Percentiles rank a stretch among this genome's conserved stretches.
Evolutionary conservation across 2,329 filamentous ascomycete species (phyloP).

Genomic region (Paecilomyces sp.): DNA sequence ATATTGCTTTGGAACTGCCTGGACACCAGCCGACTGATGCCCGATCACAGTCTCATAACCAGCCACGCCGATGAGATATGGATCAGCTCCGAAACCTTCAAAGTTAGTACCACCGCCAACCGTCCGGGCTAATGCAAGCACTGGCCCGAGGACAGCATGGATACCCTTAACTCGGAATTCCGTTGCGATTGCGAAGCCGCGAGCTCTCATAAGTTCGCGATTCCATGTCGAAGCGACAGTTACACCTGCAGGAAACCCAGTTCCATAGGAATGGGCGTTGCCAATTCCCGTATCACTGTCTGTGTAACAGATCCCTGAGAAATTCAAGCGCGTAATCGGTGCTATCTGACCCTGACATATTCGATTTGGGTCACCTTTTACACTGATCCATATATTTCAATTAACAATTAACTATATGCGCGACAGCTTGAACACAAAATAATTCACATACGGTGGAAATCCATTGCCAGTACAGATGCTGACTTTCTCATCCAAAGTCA

Average conservation of each 20-base stretch:
- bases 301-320: background rate
- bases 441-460: too few species aligned
- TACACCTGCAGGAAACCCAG: background rate
- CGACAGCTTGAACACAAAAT: too few species aligned
- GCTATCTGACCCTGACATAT: background rate
- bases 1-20: constrained; percentile 24
- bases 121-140: constrained; percentile 34
- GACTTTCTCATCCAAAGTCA: too few species aligned
- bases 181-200: constrained; percentile 23
- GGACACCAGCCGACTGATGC: constrained; percentile 38
- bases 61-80: constrained; percentile 40
- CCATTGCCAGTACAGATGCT: too few species aligned
- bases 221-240: constrained; percentile 22
- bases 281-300: background rate
- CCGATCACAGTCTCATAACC: constrained; percentile 38
- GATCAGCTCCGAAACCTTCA: constrained; percentile 45
- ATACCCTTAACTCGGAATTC: constrained; percentile 38
- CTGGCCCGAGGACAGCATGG: constrained; percentile 32
- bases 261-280: background rate
- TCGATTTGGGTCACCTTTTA: too few species aligned
- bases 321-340: background rate
- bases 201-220: constrained; percentile 21
- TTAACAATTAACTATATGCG: too few species aligned
- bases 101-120: constrained; percentile 38
- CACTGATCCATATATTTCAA: too few species aligned